A percentile compares a stretch with the other conserved stretches of the same genome.
Conservation (phyloP, 352 stramenopile species). For the Phytophthora pluvialis region DNA sequence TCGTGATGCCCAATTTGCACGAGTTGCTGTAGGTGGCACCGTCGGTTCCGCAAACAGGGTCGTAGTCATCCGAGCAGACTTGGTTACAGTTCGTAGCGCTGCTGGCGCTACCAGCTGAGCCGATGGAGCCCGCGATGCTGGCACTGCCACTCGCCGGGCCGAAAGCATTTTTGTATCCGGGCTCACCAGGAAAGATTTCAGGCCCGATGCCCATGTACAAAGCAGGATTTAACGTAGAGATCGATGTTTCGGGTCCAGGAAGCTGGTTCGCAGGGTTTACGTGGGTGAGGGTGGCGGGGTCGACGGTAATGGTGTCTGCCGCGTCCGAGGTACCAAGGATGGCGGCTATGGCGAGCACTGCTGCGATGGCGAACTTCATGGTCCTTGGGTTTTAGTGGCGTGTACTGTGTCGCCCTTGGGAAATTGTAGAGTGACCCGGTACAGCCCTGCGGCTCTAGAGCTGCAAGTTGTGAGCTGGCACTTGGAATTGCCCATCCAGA, state of each 20-base stretch:
- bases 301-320: constrained; percentile 3
- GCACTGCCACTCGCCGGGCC: neutral
- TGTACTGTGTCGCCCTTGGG: neutral
- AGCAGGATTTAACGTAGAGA: constrained; percentile 3
- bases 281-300: constrained; percentile 8
- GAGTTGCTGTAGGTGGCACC: constrained; percentile 19
- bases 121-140: neutral
- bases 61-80: neutral
- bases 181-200: constrained; percentile 5
- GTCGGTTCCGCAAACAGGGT: constrained; percentile 20
- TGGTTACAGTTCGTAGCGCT: neutral
- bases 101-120: neutral
- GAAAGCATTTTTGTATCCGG: constrained; percentile 4
- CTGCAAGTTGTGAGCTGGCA: no score
- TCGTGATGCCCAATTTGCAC: constrained; percentile 7
- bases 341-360: neutral
- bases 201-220: constrained; percentile 16
- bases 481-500: no score
- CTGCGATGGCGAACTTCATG: constrained; percentile 5
- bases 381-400: neutral
- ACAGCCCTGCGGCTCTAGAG: no score
- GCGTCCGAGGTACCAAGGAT: constrained; percentile 1
- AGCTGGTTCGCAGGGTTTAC: constrained; percentile 7
- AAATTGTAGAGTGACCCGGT: neutral
- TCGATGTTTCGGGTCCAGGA: constrained; percentile 9